Evolutionary conservation across 192 early-diverging fungal genomes (phyloP).

Genomic region (Dissophora ornata): DNA sequence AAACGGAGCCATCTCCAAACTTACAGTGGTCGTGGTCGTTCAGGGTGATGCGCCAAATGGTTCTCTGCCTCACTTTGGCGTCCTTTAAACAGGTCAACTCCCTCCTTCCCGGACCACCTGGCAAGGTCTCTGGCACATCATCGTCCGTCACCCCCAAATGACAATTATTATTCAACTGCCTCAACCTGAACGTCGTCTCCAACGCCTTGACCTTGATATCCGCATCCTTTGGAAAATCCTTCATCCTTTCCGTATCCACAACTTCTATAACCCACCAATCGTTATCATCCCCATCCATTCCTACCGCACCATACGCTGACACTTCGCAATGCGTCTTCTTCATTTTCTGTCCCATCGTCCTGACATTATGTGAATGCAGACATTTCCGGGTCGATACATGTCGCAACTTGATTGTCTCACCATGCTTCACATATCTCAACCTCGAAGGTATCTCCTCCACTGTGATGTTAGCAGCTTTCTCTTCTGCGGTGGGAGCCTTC

Average conservation of each 20-base stretch:
- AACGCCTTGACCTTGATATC: slow-evolving; percentile 59
- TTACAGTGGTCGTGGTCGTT: slow-evolving; percentile 47
- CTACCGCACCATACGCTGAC: slow-evolving; percentile 66
- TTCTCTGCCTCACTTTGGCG: background rate
- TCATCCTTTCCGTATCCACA: slow-evolving; percentile 37
- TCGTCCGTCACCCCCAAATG: slow-evolving; percentile 68
- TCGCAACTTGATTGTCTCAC: slow-evolving; percentile 78
- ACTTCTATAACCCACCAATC: slow-evolving; percentile 90
- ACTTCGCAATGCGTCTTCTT: slow-evolving; percentile 2
- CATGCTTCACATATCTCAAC: slow-evolving; percentile 65
- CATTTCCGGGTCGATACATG: slow-evolving; percentile 68
- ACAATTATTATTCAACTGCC: slow-evolving; percentile 72
- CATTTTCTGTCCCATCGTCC: background rate
- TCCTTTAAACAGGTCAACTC: slow-evolving; percentile 33
- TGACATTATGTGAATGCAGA: slow-evolving; percentile 74
- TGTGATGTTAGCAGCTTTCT: background rate
- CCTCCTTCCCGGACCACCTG: slow-evolving; percentile 70
- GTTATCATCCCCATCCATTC: slow-evolving; percentile 80
- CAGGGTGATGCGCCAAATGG: slow-evolving; percentile 40
- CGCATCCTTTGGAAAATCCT: slow-evolving; percentile 42
- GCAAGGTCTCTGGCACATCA: slow-evolving; percentile 54
- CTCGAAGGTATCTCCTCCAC: slow-evolving; percentile 25
- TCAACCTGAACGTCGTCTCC: slow-evolving; percentile 71
- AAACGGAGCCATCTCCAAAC: too few relatives aligned
- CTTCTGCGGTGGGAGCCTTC: background rate